Base-by-base conservation (phyloP, 768 basidiomycete genomes). In the Cyclocybe cylindracea region DNA sequence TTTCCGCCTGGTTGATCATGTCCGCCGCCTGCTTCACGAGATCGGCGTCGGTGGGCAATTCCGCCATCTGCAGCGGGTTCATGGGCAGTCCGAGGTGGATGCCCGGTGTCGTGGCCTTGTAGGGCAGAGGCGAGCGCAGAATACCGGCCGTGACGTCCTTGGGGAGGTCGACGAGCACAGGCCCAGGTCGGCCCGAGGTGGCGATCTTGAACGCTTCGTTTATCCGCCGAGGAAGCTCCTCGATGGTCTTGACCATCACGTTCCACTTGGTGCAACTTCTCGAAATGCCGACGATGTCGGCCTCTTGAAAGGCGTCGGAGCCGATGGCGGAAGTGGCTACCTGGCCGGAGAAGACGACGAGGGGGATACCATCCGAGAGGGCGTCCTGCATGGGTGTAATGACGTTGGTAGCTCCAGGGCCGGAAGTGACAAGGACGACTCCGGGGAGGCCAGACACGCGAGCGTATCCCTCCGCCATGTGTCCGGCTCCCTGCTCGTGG, bases 191-290 rank as follows among this genome's bases (percentile, higher is more conserved):
- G 1, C 97, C 97, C 6, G 94, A 91, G 1, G 93, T 95, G 10
- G 97, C 97, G 57, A 99, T 98, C 70, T 98, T 97, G 84, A 99
- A 98, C 0, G 97, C 97, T 70, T 99, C 97, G 66, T 98, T 98
- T 66, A 98, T 96, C 52, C 97, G 81, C 39, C 96, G 78, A 10
- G 97, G 97, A 2, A 98, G 80, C 70, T 98, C 97, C 10, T 90
- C 70, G 53, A 98, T 92, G 65, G 95, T 95, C 71, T 98, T 98
- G 46, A 98, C 92, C 94, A 98, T 96, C 54, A 99, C 96, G 66
- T 99, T 98, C 97, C 97, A 98, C 69, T 98, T 99, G 19, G 97
- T 98, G 75, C 97, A 99, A 61, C 87, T 86, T 45, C 96, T 80
- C 31, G 95, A 97, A 70, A 98, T 99, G 44, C 97, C 97, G 50